These are phyloP conservation scores for Cynanchum wilfordii DNA, from an alignment of 257 asterid genomes.

Conservation along the genomic window DNA sequence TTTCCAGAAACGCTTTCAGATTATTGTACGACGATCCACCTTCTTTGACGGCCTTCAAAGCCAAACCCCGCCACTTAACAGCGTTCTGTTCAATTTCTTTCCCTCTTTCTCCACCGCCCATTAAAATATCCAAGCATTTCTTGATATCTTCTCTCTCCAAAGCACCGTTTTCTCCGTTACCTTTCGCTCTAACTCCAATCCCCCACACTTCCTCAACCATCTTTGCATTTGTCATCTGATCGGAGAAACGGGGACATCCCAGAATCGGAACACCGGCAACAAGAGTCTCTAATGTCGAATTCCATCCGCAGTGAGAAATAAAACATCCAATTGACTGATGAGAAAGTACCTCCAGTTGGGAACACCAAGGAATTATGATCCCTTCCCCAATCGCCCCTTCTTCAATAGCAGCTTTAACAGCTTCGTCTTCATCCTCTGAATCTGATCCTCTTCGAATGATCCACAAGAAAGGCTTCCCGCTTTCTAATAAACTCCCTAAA, in stretches of 20 bases:
- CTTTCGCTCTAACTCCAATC: constrained; percentile 41
- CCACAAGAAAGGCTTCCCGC: constrained; percentile 42
- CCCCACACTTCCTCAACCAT: constrained; percentile 63
- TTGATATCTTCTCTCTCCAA: constrained; percentile 35
- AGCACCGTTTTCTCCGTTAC: constrained; percentile 31
- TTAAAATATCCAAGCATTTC: constrained; percentile 41
- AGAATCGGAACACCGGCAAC: constrained; percentile 48
- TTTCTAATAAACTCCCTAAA: constrained; percentile 27
- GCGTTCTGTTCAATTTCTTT: constrained; percentile 36
- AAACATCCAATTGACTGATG: constrained; percentile 53
- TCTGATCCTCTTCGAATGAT: constrained; percentile 25
- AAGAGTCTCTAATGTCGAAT: constrained; percentile 51
- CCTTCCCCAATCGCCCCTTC: constrained; percentile 29
- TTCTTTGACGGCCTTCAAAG: constrained; percentile 36
- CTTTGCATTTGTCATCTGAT: constrained; percentile 49
- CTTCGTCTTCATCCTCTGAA: constrained; percentile 25
- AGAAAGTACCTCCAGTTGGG: constrained; percentile 43
- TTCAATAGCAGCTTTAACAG: constrained; percentile 13
- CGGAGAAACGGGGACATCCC: constrained; percentile 47
- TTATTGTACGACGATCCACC: constrained; percentile 49
- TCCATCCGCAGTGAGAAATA: constrained; percentile 68
- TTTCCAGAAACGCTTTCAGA: constrained; percentile 35
- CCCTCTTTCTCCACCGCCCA: constrained; percentile 45
- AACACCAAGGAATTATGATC: constrained; percentile 51
- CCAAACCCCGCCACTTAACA: constrained; percentile 35